Evolutionary conservation across 768 basidiomycete genomes (phyloP).

Genomic region (Podaxis pistillaris): DNA sequence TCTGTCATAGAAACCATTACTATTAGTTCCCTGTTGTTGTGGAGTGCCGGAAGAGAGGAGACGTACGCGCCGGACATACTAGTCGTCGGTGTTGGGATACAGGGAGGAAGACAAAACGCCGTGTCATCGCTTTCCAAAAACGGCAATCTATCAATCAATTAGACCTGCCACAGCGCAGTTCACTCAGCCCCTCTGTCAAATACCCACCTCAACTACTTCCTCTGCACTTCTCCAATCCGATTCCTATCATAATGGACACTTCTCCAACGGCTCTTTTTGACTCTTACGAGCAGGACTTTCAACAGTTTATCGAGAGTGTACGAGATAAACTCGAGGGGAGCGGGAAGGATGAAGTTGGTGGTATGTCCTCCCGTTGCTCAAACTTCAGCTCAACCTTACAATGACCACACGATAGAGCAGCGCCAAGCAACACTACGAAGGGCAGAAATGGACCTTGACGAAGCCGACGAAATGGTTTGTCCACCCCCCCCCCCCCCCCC

Average conservation of each 20-base stretch:
- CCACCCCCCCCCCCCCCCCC: neutral
- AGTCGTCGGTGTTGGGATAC: constrained; percentile 1
- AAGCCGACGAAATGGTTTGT: constrained; percentile 94
- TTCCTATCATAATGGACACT: constrained; percentile 59
- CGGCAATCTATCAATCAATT: neutral
- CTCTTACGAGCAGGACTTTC: constrained; percentile 91
- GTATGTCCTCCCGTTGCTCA: constrained; percentile 38
- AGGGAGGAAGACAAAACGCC: neutral
- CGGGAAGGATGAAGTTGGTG: constrained; percentile 63
- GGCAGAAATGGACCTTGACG: constrained; percentile 94
- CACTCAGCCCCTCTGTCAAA: constrained; percentile 10
- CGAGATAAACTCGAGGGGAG: constrained; percentile 69
- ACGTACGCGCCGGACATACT: constrained; percentile 42
- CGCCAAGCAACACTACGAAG: constrained; percentile 77
- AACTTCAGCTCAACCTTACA: constrained; percentile 2
- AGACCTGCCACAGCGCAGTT: neutral
- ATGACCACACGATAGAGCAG: constrained; percentile 52
- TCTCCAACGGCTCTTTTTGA: constrained; percentile 87
- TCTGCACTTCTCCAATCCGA: neutral
- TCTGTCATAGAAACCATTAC: constrained; percentile 26
- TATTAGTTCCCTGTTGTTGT: neutral
- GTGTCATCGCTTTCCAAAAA: neutral
- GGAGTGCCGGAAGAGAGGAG: neutral
- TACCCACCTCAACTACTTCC: too few species aligned
- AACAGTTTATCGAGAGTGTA: constrained; percentile 75